Percentiles rank a stretch among this genome's conserved stretches.
phyloP scores from a whole-genome alignment of 164 flowering plant species.

The Euptelea pleiosperma region DNA sequence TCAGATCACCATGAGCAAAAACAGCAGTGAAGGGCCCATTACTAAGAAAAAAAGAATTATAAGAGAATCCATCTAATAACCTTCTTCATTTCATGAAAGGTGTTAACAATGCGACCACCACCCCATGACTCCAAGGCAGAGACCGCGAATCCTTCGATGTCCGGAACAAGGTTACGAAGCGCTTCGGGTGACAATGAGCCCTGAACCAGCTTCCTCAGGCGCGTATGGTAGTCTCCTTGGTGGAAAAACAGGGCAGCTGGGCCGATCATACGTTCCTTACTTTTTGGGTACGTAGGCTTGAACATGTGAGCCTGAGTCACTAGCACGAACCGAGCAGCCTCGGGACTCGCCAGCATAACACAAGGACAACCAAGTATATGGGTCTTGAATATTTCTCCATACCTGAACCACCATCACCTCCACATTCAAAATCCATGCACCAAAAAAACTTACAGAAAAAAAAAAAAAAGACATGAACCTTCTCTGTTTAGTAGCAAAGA shows the following conservation, averaged over 20 bases:
- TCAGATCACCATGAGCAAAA: too few relatives aligned
- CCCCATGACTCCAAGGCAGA: constrained; percentile 51
- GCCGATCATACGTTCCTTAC: constrained; percentile 76
- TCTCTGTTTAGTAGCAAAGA: constrained; percentile 59
- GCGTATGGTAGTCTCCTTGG: constrained; percentile 68
- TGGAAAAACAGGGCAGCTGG: constrained; percentile 82
- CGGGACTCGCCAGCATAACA: constrained; percentile 82
- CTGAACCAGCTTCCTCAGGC: constrained; percentile 67
- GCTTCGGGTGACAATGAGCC: constrained; percentile 47
- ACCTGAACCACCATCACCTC: constrained; percentile 32
- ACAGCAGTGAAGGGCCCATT: neutral
- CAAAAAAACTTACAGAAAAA: neutral
- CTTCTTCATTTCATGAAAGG: constrained; percentile 78
- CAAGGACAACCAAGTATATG: constrained; percentile 78
- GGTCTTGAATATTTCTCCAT: constrained; percentile 88
- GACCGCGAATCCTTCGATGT: constrained; percentile 41
- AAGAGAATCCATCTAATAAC: constrained; percentile 31
- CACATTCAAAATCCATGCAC: neutral
- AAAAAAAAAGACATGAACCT: constrained; percentile 29
- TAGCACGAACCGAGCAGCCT: constrained; percentile 70
- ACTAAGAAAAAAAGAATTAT: constrained; percentile 8
- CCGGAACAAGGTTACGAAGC: constrained; percentile 39
- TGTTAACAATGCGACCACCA: constrained; percentile 48
- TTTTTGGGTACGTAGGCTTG: constrained; percentile 86
- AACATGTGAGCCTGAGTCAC: constrained; percentile 69